phyloP scores from a whole-genome alignment of 179 eudicot genomes.

The Corrigiola litoralis region DNA sequence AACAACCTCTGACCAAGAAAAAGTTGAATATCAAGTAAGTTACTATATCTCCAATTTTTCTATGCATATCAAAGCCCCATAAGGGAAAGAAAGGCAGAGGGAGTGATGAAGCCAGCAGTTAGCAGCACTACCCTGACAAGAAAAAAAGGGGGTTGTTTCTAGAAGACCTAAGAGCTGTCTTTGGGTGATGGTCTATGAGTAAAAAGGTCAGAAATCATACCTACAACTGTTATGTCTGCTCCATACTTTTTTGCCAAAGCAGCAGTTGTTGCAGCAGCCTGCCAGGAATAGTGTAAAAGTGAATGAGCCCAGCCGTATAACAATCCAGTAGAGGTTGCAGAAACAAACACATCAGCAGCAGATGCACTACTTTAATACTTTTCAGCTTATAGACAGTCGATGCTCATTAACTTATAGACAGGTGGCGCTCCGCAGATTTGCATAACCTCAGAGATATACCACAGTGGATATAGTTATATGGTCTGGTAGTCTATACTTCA shows the following conservation, averaged over 20 bases:
- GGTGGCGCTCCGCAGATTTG: no score
- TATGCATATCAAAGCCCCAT: no score
- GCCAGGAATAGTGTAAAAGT: slow-evolving; percentile 5
- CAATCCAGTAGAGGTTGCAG: no score
- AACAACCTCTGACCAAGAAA: not conserved
- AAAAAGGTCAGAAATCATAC: slow-evolving; percentile 33
- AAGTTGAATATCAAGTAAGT: not conserved
- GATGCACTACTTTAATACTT: not conserved
- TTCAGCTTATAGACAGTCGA: not conserved
- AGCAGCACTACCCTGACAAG: no score
- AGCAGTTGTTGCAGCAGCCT: slow-evolving; percentile 91
- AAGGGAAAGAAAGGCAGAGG: no score
- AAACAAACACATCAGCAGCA: not conserved
- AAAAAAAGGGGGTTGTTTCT: no score
- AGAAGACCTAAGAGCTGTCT: not conserved
- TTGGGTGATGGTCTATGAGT: not conserved
- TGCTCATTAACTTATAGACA: not conserved
- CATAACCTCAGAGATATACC: not conserved
- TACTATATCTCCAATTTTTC: no score
- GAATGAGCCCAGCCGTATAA: not conserved
- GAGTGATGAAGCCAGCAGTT: no score
- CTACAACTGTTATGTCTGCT: slow-evolving; percentile 91
- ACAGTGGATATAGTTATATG: not conserved
- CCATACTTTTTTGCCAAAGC: slow-evolving; percentile 95
- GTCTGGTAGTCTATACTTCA: not conserved